These are phyloP conservation scores for Phanerochaete sordida DNA, from an alignment of 768 basidiomycete species.

Conservation along the genomic window DNA sequence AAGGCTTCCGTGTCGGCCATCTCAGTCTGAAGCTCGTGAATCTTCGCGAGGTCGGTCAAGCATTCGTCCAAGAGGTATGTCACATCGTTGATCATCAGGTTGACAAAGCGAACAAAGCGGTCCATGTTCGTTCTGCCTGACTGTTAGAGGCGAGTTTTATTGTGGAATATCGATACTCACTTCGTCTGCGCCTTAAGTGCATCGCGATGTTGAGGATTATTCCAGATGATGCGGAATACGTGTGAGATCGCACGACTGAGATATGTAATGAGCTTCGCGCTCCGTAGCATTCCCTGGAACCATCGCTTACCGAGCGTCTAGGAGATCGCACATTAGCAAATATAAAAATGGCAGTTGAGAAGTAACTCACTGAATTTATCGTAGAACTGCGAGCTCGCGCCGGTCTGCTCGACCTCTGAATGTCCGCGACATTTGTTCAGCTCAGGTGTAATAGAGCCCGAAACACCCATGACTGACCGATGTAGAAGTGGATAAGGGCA, in stretches of 20 bases:
- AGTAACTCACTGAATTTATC: slow-evolving; percentile 85
- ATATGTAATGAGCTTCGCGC: neutral
- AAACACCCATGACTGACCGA: slow-evolving; percentile 48
- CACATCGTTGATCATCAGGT: slow-evolving; percentile 98
- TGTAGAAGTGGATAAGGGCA: slow-evolving; percentile 91
- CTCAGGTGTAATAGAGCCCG: neutral
- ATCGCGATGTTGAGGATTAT: slow-evolving; percentile 84
- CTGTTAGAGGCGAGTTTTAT: neutral
- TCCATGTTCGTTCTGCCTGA: slow-evolving; percentile 65
- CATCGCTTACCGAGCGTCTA: slow-evolving; percentile 45
- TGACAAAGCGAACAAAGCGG: slow-evolving; percentile 93
- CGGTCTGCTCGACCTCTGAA: slow-evolving; percentile 94
- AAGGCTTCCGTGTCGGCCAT: slow-evolving; percentile 77
- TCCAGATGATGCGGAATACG: slow-evolving; percentile 88
- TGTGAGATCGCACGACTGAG: slow-evolving; percentile 79
- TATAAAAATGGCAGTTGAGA: neutral
- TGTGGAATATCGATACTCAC: slow-evolving; percentile 40
- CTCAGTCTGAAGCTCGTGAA: slow-evolving; percentile 80
- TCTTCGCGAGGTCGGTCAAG: slow-evolving; percentile 82
- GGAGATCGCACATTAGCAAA: neutral
- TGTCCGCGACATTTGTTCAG: neutral
- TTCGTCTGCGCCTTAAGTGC: slow-evolving; percentile 77
- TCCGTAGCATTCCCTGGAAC: no score
- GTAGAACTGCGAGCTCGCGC: slow-evolving; percentile 97
- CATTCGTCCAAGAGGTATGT: slow-evolving; percentile 98